These are phyloP conservation scores for Candida andamanensis DNA, from an alignment of 805 yeast species.

Conservation along the genomic window DNA sequence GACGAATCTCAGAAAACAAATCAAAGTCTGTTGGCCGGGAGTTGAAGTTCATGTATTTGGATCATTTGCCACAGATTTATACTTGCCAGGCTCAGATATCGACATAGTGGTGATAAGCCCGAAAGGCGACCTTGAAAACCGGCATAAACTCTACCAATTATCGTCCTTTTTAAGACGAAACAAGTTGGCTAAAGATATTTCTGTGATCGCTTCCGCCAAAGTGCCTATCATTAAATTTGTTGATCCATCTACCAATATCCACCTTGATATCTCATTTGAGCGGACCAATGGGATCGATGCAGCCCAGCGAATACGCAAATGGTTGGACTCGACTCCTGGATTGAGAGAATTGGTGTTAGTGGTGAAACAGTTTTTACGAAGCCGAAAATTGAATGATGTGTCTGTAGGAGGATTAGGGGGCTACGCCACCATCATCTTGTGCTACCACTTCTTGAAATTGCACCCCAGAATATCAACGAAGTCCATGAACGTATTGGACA, in stretches of 20 bases:
- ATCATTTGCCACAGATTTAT: constrained; percentile 87
- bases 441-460: constrained; percentile 66
- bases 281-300: constrained; percentile 78
- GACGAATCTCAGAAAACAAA: constrained; percentile 47
- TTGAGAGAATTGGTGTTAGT: constrained; percentile 76
- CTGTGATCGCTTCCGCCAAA: constrained; percentile 83
- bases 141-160: constrained; percentile 64
- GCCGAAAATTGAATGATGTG: constrained; percentile 76
- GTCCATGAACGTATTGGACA: constrained; percentile 62
- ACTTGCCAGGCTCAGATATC: constrained; percentile 91
- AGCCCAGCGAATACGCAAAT: constrained; percentile 67
- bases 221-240: constrained; percentile 93
- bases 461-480: constrained; percentile 75
- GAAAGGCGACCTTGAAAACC: constrained; percentile 52
- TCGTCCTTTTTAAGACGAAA: constrained; percentile 62
- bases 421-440: constrained; percentile 83
- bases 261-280: constrained; percentile 88
- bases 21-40: constrained; percentile 64
- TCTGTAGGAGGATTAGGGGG: constrained; percentile 96
- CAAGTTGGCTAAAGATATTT: constrained; percentile 64
- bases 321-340: constrained; percentile 74
- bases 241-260: constrained; percentile 64
- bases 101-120: constrained; percentile 82
- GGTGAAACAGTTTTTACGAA: constrained; percentile 77
- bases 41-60: constrained; percentile 86